Evolutionary conservation across 441 rosid species (phyloP).

Genomic region (Dalechampia spathulata): DNA sequence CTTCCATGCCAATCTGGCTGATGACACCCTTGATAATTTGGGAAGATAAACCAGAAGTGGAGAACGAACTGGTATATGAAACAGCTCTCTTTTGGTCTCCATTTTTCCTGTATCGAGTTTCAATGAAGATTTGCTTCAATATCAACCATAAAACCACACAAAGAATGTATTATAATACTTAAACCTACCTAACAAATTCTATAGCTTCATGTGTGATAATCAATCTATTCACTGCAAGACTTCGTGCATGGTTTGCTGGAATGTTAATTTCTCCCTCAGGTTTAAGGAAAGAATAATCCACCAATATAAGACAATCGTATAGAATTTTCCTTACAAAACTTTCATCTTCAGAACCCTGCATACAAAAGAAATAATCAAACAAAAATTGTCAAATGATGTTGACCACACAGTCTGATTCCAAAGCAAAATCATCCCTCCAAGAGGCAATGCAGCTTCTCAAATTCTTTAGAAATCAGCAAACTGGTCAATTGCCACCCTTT

Average conservation of each 20-base stretch:
- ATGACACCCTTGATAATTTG: slow-evolving; percentile 31
- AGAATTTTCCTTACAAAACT: slow-evolving; percentile 30
- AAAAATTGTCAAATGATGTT: no score
- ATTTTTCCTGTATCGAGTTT: slow-evolving; percentile 25
- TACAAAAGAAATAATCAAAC: not conserved
- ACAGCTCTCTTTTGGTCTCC: slow-evolving; percentile 39
- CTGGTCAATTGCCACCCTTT: no score
- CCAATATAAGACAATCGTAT: slow-evolving; percentile 38
- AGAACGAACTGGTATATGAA: slow-evolving; percentile 34
- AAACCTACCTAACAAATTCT: slow-evolving; percentile 36
- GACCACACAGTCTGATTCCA: not conserved
- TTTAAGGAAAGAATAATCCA: slow-evolving; percentile 40
- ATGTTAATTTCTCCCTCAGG: slow-evolving; percentile 18
- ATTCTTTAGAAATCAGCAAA: not conserved
- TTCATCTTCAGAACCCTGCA: slow-evolving; percentile 39
- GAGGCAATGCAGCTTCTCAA: not conserved
- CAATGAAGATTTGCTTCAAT: not conserved
- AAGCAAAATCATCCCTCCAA: not conserved
- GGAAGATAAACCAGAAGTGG: slow-evolving; percentile 30
- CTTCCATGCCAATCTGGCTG: slow-evolving; percentile 24
- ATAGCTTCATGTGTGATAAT: slow-evolving; percentile 40
- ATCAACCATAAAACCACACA: not conserved
- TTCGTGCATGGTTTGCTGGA: slow-evolving; percentile 22
- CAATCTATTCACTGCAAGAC: slow-evolving; percentile 39
- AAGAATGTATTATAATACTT: not conserved